A percentile compares a stretch with the other conserved stretches of the same genome.
phyloP scores from a whole-genome alignment of 169 alveolate species.

The Eimeria acervulina region DNA sequence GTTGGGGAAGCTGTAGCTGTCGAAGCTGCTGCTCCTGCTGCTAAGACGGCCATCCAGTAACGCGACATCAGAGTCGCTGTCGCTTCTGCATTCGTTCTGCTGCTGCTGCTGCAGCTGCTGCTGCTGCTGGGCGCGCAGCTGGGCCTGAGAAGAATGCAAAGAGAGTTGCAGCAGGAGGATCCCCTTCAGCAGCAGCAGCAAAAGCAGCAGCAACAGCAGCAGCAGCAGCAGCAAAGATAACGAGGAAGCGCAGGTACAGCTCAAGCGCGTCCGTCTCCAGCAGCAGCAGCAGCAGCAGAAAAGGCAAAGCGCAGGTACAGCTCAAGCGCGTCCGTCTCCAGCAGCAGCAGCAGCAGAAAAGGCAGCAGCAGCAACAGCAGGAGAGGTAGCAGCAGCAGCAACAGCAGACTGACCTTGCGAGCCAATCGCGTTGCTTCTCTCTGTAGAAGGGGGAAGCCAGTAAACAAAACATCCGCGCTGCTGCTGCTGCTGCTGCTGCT shows the following conservation, averaged over 20 bases:
- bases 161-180: background rate
- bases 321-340: background rate
- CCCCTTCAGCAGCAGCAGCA: too few species aligned
- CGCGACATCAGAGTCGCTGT: background rate
- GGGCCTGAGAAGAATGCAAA: background rate
- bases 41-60: background rate
- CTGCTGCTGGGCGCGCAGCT: constrained; percentile 7
- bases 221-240: background rate
- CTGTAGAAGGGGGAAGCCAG: constrained; percentile 22
- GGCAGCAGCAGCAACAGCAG: background rate
- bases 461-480: background rate
- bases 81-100: background rate
- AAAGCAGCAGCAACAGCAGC: background rate
- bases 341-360: background rate
- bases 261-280: background rate
- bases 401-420: background rate
- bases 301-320: background rate
- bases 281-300: background rate
- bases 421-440: background rate
- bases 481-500: constrained; percentile 36
- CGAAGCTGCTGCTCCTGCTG: constrained; percentile 30
- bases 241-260: background rate
- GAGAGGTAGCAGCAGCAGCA: constrained; percentile 7
- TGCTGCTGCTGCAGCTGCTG: background rate
- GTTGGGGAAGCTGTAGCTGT: background rate